Evolutionary conservation across 345 rosid genomes (phyloP).

Genomic region (Raphanus sativus): DNA sequence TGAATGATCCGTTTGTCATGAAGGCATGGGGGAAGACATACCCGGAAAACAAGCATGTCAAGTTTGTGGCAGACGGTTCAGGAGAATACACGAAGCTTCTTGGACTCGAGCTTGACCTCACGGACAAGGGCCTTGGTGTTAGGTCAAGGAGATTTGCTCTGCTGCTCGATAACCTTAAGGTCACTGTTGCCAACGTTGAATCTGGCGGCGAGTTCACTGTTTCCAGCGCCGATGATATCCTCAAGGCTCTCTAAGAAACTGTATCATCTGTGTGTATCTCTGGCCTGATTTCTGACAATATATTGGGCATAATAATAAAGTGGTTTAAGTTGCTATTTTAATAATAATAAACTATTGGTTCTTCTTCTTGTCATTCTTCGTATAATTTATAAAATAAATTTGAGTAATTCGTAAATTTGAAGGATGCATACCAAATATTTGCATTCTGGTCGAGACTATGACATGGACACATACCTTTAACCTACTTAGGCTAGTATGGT

Average conservation of each 20-base stretch:
- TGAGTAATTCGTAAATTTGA: background rate
- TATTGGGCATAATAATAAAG: background rate
- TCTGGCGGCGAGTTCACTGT: background rate
- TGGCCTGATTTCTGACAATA: background rate
- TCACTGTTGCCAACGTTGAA: background rate
- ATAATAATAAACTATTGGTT: background rate
- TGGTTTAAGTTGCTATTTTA: background rate
- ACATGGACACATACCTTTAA: background rate
- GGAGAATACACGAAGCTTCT: constrained; percentile 1
- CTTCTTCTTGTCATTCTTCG: background rate
- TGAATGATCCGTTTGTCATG: background rate
- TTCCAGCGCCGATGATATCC: background rate
- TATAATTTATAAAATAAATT: too few species aligned
- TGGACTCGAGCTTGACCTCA: constrained; percentile 1
- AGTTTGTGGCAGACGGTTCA: background rate
- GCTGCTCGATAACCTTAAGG: background rate
- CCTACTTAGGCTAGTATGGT: background rate
- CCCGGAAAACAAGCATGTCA: background rate
- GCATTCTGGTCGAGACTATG: background rate
- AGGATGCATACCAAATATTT: background rate
- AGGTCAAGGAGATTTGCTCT: constrained; percentile 1
- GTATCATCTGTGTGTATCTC: background rate
- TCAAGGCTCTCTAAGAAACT: background rate
- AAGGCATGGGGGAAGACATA: background rate
- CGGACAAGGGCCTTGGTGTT: background rate